Percentiles rank a stretch among this genome's conserved stretches.
Conservation (phyloP, 2,329 filamentous ascomycete species). For the Rhinocladiella mackenziei region DNA sequence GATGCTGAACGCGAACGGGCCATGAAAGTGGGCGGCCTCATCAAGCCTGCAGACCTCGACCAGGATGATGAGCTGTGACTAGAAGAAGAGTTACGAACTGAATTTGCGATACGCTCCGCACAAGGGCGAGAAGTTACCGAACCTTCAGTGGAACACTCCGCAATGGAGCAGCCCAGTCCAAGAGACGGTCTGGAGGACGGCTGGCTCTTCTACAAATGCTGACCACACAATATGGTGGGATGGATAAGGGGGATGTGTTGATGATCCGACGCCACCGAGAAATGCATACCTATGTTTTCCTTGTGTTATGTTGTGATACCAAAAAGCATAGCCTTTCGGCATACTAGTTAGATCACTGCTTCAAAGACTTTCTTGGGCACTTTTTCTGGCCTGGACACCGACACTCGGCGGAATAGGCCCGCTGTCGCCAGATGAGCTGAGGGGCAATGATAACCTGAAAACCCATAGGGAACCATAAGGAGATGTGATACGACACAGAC, state of each 20-base stretch:
- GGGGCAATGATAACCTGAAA: too few species aligned
- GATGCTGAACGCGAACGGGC: conserved; percentile 85
- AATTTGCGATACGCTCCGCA: conserved; percentile 19
- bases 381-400: not conserved
- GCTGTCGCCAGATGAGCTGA: too few species aligned
- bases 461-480: too few species aligned
- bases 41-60: conserved; percentile 96
- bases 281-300: conserved; percentile 15
- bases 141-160: conserved; percentile 29
- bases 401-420: too few species aligned
- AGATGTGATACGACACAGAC: too few species aligned
- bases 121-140: conserved; percentile 3
- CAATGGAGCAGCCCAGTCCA: conserved; percentile 17
- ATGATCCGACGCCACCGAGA: conserved; percentile 6
- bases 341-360: conserved; percentile 10
- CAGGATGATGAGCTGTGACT: conserved; percentile 82
- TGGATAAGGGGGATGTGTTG: not conserved
- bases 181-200: conserved; percentile 19
- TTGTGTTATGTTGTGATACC: conserved; percentile 23
- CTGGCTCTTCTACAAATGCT: conserved; percentile 28
- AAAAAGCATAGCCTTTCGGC: conserved; percentile 21
- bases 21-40: conserved; percentile 88
- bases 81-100: conserved; percentile 58
- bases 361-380: conserved; percentile 10
- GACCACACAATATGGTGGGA: not conserved